A percentile compares a stretch with the other conserved stretches of the same genome.
phyloP scores from a whole-genome alignment of 2,329 filamentous ascomycete species.

The Keithomyces neogunnii region DNA sequence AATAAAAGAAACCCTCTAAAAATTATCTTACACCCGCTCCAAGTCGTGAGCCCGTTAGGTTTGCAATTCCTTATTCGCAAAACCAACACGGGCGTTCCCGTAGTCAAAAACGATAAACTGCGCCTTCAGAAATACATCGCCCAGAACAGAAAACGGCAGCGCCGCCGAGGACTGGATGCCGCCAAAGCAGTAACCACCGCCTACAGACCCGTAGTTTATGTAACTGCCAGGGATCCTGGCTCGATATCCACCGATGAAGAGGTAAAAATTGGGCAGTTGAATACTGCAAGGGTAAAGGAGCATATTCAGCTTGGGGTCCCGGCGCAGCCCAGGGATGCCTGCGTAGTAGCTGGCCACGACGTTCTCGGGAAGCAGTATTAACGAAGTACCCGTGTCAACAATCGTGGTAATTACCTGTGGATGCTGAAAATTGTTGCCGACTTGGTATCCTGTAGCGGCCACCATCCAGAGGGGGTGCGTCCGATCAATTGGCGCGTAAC shows the following conservation, averaged over 20 bases:
- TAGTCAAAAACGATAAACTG: constrained; percentile 35
- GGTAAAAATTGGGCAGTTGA: constrained; percentile 34
- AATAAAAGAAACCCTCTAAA: not conserved
- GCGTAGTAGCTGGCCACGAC: constrained; percentile 53
- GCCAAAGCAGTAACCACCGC: constrained; percentile 23
- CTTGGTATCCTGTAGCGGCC: constrained; percentile 43
- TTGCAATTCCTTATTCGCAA: constrained; percentile 26
- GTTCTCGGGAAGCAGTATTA: constrained; percentile 47
- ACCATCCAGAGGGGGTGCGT: constrained; percentile 55
- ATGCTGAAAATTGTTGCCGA: constrained; percentile 28
- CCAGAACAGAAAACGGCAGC: constrained; percentile 29
- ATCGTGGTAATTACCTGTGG: constrained; percentile 36
- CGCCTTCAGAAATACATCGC: constrained; percentile 34
- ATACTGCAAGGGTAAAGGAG: constrained; percentile 50
- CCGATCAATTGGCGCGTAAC: constrained; percentile 43
- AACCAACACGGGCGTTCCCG: constrained; percentile 22
- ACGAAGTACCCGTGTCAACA: constrained; percentile 63
- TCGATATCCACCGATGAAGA: constrained; percentile 25
- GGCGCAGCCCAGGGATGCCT: constrained; percentile 40
- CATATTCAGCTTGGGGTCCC: constrained; percentile 39
- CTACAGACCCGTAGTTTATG: constrained; percentile 26
- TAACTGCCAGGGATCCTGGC: constrained; percentile 27
- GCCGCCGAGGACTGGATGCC: constrained; percentile 28
- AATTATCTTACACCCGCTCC: not conserved
- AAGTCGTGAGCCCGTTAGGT: not conserved